Evolutionary conservation across 257 asterid species (phyloP).

Genomic region (Catharanthus roseus): DNA sequence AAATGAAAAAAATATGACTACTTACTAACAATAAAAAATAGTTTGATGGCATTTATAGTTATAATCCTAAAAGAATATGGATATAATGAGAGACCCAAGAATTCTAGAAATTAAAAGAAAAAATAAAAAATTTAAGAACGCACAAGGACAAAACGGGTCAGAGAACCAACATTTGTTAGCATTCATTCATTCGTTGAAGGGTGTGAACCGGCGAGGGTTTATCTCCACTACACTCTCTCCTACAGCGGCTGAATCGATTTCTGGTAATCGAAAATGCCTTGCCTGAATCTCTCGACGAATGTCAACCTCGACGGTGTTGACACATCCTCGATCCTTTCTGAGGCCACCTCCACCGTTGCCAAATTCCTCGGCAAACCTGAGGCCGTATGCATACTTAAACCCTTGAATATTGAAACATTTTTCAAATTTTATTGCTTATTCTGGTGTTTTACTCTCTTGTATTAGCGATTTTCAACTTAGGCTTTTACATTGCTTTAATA

Average conservation of each 20-base stretch:
- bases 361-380: constrained; percentile 89
- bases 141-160: too few relatives aligned
- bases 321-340: constrained; percentile 79
- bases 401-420: background rate
- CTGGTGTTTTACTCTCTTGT: background rate
- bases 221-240: background rate
- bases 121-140: too few relatives aligned
- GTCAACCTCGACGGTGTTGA: constrained; percentile 80
- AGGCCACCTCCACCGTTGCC: constrained; percentile 86
- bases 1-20: too few relatives aligned
- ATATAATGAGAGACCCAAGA: too few relatives aligned
- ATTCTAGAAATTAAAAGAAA: too few relatives aligned
- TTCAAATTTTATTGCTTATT: background rate
- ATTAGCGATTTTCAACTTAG: background rate
- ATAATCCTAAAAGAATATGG: too few relatives aligned
- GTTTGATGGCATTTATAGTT: too few relatives aligned
- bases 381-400: constrained; percentile 35
- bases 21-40: too few relatives aligned
- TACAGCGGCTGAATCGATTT: background rate
- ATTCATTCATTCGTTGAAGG: too few relatives aligned
- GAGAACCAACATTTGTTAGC: too few relatives aligned
- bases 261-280: constrained; percentile 62
- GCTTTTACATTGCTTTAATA: background rate
- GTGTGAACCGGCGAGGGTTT: constrained; percentile 1
- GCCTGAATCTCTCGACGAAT: constrained; percentile 82